Evolutionary conservation across 2,329 filamentous ascomycete genomes (phyloP).

Genomic region (Fusarium subtropicale): DNA sequence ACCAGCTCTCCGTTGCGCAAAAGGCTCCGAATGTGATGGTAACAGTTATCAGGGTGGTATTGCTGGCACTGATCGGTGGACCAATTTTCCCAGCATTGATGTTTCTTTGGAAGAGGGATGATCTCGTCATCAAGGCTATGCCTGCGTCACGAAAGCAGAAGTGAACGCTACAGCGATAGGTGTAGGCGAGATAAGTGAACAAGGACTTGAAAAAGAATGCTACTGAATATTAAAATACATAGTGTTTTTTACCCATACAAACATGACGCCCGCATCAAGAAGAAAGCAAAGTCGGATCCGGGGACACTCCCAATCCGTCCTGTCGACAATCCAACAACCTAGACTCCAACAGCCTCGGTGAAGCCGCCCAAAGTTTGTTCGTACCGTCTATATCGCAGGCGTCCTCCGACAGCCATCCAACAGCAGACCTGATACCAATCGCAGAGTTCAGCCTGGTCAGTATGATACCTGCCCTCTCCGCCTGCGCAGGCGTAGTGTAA

Average conservation of each 20-base stretch:
- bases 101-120: slow-evolving; percentile 32
- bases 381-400: neutral
- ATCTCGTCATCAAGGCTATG: neutral
- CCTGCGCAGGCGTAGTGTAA: slow-evolving; percentile 44
- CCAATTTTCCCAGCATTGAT: slow-evolving; percentile 37
- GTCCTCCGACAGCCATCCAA: slow-evolving; percentile 15
- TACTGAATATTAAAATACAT: neutral
- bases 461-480: slow-evolving; percentile 36
- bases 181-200: neutral
- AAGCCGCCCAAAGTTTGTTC: neutral
- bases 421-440: slow-evolving; percentile 49
- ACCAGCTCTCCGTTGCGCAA: slow-evolving; percentile 15
- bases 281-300: neutral
- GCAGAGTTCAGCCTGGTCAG: slow-evolving; percentile 45
- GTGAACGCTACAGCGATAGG: neutral
- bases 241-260: neutral
- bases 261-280: slow-evolving; percentile 10
- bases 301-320: neutral
- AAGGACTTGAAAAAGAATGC: too few species aligned
- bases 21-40: neutral
- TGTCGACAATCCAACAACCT: neutral
- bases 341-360: neutral
- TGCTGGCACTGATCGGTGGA: slow-evolving; percentile 27
- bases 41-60: neutral
- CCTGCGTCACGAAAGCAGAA: slow-evolving; percentile 6